Conservation (phyloP, 2,329 filamentous ascomycete species). For the Exophiala sideris region DNA sequence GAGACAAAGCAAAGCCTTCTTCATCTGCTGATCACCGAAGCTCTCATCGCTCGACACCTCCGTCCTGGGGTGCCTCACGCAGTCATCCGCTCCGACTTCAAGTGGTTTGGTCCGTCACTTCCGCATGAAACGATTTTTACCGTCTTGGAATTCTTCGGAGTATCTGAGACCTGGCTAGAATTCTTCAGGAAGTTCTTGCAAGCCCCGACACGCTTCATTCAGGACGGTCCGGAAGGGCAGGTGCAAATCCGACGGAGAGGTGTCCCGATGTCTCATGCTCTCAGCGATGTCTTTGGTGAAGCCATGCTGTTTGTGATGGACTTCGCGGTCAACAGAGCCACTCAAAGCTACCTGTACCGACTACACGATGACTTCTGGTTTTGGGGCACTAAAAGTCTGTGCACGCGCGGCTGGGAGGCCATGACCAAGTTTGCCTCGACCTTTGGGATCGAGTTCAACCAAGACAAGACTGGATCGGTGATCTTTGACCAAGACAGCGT, state of each 20-base stretch:
- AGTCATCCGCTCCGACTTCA: conserved; percentile 57
- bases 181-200: conserved; percentile 61
- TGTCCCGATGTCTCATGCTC: conserved; percentile 57
- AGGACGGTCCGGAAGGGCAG: conserved; percentile 49
- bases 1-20: conserved; percentile 56
- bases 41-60: conserved; percentile 43
- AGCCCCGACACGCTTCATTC: conserved; percentile 56
- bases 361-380: conserved; percentile 67
- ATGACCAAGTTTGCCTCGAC: conserved; percentile 54
- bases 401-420: conserved; percentile 58
- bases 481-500: conserved; percentile 20
- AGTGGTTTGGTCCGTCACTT: conserved; percentile 56
- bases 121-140: conserved; percentile 59
- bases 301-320: conserved; percentile 62
- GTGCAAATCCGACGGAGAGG: conserved; percentile 52
- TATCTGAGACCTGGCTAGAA: conserved; percentile 54
- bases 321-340: conserved; percentile 59
- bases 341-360: conserved; percentile 51
- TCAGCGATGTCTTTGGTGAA: conserved; percentile 61
- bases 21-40: conserved; percentile 55
- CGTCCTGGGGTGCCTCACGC: conserved; percentile 27
- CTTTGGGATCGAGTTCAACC: conserved; percentile 58
- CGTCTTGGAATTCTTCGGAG: conserved; percentile 57
- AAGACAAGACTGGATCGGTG: conserved; percentile 55
- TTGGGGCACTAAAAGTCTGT: conserved; percentile 55